phyloP scores from a whole-genome alignment of 208 protist species.

The Leishmania arabica region DNA sequence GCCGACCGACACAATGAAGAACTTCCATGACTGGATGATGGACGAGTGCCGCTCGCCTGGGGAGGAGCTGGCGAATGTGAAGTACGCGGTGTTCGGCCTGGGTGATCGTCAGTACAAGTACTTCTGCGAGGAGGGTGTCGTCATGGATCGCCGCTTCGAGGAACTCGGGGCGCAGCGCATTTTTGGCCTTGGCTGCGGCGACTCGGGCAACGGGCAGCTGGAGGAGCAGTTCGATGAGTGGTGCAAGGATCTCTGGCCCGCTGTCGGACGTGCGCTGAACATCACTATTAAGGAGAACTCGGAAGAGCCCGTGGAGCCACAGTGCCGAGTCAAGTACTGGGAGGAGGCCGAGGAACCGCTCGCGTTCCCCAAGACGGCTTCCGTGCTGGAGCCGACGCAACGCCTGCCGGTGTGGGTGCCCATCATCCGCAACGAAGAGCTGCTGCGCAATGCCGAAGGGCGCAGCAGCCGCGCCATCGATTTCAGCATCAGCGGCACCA shows the following conservation, averaged over 20 bases:
- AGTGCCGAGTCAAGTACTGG: conserved; percentile 88
- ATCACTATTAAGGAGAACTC: conserved; percentile 68
- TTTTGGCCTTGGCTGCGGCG: conserved; percentile 76
- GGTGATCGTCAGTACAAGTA: conserved; percentile 92
- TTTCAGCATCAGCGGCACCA: conserved; percentile 79
- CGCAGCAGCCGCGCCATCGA: conserved; percentile 87
- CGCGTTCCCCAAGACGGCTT: conserved; percentile 87
- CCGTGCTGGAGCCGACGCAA: conserved; percentile 88
- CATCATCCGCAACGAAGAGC: conserved; percentile 71
- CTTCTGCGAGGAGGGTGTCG: conserved; percentile 87
- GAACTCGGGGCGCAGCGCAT: conserved; percentile 89
- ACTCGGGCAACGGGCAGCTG: conserved; percentile 73
- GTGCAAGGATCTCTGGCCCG: conserved; percentile 82
- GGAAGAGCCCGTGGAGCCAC: conserved; percentile 76
- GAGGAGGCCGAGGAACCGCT: conserved; percentile 72
- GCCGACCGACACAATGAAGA: conserved; percentile 89
- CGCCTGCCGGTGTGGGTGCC: conserved; percentile 84
- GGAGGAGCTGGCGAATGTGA: conserved; percentile 69
- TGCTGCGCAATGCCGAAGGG: conserved; percentile 46
- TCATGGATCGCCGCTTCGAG: conserved; percentile 86
- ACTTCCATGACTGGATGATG: conserved; percentile 87
- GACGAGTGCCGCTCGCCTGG: conserved; percentile 52
- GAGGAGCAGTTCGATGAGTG: conserved; percentile 92
- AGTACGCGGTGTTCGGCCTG: conserved; percentile 91
- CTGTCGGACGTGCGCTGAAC: conserved; percentile 67